These are phyloP conservation scores for Fraxinus nigra DNA, from an alignment of 305 asterid genomes.

Conservation along the genomic window DNA sequence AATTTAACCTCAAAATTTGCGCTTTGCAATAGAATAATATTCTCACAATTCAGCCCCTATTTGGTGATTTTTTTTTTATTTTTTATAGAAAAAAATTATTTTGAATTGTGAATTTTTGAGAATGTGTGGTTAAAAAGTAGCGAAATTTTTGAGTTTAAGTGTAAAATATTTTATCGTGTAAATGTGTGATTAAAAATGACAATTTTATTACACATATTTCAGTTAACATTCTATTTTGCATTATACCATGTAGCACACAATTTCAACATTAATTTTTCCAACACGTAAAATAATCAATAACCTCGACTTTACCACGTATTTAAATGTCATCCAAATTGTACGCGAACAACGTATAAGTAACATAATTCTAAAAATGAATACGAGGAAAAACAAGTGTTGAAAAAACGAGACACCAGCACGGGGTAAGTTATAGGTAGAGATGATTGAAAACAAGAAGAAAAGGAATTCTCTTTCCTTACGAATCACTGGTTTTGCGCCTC, in stretches of 20 bases:
- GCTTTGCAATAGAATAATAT: background rate
- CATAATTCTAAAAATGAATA: background rate
- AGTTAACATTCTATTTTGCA: no score
- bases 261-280: no score
- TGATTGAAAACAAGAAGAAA: background rate
- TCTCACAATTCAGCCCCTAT: background rate
- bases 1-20: background rate
- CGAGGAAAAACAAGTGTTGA: background rate
- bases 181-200: background rate
- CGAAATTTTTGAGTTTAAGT: no score
- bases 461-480: background rate
- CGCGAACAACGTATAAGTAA: background rate
- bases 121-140: background rate
- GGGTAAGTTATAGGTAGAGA: background rate
- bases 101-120: background rate
- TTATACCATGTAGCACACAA: background rate
- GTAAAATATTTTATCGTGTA: background rate
- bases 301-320: background rate
- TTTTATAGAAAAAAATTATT: background rate
- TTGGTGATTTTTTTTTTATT: background rate
- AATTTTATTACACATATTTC: no score
- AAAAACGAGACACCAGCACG: background rate
- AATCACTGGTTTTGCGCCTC: slow-evolving; percentile 20
- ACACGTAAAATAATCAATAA: background rate
- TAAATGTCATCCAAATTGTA: background rate